These are phyloP conservation scores for Fusarium protoensiforme DNA, from an alignment of 2,329 filamentous ascomycete species.

Conservation along the genomic window DNA sequence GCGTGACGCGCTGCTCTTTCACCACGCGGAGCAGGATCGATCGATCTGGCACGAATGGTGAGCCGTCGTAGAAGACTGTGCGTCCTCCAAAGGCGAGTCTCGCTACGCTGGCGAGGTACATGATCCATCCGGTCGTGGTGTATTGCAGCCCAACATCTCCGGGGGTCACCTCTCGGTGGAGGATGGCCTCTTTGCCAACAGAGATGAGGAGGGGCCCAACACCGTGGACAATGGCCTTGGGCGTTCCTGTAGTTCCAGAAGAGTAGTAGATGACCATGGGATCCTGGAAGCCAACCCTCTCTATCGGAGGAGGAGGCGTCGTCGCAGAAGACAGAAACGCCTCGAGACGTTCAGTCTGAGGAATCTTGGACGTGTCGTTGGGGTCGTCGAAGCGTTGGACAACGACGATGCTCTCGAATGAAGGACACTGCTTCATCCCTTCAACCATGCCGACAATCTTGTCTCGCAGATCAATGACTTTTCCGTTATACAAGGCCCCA, in stretches of 20 bases:
- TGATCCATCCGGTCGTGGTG: constrained; percentile 86
- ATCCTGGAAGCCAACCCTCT: constrained; percentile 74
- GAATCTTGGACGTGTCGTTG: constrained; percentile 67
- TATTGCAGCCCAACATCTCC: constrained; percentile 63
- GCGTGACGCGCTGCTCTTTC: constrained; percentile 73
- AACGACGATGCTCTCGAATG: constrained; percentile 73
- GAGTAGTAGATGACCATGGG: constrained; percentile 84
- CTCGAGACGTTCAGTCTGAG: constrained; percentile 57
- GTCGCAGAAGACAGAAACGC: constrained; percentile 54
- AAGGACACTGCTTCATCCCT: constrained; percentile 69
- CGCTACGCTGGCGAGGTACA: constrained; percentile 76
- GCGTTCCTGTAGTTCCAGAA: constrained; percentile 83
- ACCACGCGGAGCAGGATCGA: constrained; percentile 71
- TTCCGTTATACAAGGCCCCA: constrained; percentile 81
- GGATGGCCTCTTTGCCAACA: constrained; percentile 66
- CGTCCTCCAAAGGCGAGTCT: constrained; percentile 70
- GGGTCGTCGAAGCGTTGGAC: constrained; percentile 73
- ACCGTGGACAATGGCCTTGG: constrained; percentile 88
- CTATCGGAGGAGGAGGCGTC: constrained; percentile 62
- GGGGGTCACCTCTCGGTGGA: constrained; percentile 58
- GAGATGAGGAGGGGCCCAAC: constrained; percentile 71
- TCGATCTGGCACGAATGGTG: constrained; percentile 78
- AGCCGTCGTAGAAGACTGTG: constrained; percentile 83
- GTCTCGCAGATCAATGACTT: constrained; percentile 73
- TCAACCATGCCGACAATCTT: constrained; percentile 79